Percentiles rank a stretch among this genome's conserved stretches.
phyloP scores from a whole-genome alignment of 2,329 filamentous ascomycete genomes.

The Sporothrix pallida region DNA sequence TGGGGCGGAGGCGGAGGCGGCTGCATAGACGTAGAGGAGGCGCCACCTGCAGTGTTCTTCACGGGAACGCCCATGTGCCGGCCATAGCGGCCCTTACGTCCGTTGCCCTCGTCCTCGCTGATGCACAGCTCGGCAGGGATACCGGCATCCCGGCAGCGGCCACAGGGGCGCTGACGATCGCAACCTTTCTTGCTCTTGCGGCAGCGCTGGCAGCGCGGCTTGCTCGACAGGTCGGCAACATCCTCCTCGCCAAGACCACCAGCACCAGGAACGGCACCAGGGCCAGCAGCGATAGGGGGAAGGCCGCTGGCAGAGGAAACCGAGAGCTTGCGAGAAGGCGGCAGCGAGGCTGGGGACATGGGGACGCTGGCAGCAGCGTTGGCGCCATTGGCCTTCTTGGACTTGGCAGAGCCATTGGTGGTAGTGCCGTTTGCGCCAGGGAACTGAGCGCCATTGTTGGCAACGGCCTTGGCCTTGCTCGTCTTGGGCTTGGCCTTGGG shows the following conservation, averaged over 20 bases:
- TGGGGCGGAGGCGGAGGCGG: conserved; percentile 39
- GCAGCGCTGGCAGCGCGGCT: conserved; percentile 96
- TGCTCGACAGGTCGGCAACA: conserved; percentile 88
- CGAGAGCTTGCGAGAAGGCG: conserved; percentile 77
- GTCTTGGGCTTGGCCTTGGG: conserved; percentile 54
- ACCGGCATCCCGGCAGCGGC: conserved; percentile 93
- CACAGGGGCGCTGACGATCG: conserved; percentile 93
- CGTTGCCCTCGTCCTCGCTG: conserved; percentile 97
- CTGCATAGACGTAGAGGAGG: conserved; percentile 35
- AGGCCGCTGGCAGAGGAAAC: conserved; percentile 62
- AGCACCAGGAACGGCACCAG: conserved; percentile 41
- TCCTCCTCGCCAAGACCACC: conserved; percentile 74
- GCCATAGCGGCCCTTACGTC: conserved; percentile 89
- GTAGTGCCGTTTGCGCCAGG: conserved; percentile 43
- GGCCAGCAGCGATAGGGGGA: conserved; percentile 39
- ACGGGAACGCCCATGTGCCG: conserved; percentile 72
- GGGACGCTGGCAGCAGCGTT: conserved; percentile 42
- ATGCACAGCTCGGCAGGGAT: conserved; percentile 92
- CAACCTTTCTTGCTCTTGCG: conserved; percentile 99
- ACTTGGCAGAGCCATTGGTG: conserved; percentile 56
- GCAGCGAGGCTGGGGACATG: conserved; percentile 70
- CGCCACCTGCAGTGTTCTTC: conserved; percentile 49
- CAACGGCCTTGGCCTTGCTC: conserved; percentile 50
- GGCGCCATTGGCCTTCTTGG: conserved; percentile 49
- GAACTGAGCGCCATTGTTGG: conserved; percentile 27